phyloP scores from a whole-genome alignment of 495 filamentous ascomycete species.

The Thozetella sp. region DNA sequence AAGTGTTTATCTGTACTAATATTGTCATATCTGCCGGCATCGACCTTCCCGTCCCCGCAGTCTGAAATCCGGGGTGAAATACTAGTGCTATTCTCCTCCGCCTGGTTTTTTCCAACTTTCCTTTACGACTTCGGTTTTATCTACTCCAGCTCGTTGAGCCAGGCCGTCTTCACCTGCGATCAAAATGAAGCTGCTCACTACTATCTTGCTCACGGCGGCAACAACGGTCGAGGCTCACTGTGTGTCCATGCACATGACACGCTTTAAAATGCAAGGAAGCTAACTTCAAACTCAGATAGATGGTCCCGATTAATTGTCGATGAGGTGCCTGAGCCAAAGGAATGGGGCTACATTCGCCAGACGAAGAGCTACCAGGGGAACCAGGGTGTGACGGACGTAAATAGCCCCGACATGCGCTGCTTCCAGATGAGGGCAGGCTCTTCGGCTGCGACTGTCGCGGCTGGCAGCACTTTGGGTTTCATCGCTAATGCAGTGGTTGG shows the following conservation, averaged over 20 bases:
- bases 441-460: constrained; percentile 30
- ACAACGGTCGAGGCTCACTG: neutral
- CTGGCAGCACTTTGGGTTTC: constrained; percentile 42
- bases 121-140: neutral
- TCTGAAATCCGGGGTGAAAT: too few relatives aligned
- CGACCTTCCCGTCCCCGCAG: too few relatives aligned
- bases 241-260: neutral
- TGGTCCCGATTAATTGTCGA: constrained; percentile 32
- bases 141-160: neutral
- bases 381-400: constrained; percentile 38
- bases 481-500: constrained; percentile 38
- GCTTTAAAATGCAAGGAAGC: neutral
- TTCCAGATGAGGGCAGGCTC: constrained; percentile 35
- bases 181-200: neutral
- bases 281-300: constrained; percentile 17
- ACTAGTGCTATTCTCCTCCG: neutral
- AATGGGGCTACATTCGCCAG: constrained; percentile 42
- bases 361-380: constrained; percentile 52
- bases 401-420: constrained; percentile 42
- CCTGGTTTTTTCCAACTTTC: neutral
- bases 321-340: constrained; percentile 25
- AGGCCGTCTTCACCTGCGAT: neutral
- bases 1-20: too few relatives aligned
- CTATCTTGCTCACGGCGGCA: neutral
- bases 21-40: too few relatives aligned